Evolutionary conservation across 208 protist genomes (phyloP).

Genomic region (Wallacemonas sp.): DNA sequence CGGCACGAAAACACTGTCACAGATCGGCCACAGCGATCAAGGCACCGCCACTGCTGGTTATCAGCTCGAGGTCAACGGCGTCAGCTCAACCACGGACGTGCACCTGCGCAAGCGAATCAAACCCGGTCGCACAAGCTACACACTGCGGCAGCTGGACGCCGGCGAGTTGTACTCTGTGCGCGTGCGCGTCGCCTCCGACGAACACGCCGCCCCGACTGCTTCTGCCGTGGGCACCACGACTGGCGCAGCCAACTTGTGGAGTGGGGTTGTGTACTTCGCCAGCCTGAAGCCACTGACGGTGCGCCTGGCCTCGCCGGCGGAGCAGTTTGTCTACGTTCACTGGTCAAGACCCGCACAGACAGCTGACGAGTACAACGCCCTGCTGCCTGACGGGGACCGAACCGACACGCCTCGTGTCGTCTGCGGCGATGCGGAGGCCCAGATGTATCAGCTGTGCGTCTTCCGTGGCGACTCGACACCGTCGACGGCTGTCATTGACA

Average conservation of each 20-base stretch:
- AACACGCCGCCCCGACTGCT: constrained; percentile 17
- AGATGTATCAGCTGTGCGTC: constrained; percentile 83
- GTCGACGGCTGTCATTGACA: constrained; percentile 77
- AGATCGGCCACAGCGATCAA: constrained; percentile 27
- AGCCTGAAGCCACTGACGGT: constrained; percentile 81
- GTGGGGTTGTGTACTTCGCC: constrained; percentile 63
- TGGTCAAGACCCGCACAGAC: constrained; percentile 75
- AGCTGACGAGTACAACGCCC: constrained; percentile 51
- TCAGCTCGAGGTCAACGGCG: constrained; percentile 79
- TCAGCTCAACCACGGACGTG: constrained; percentile 43
- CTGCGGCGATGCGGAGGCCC: constrained; percentile 54
- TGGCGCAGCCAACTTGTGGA: constrained; percentile 52
- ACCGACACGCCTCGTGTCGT: neutral
- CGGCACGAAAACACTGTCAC: constrained; percentile 46
- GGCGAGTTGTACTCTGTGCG: constrained; percentile 74
- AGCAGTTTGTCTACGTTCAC: constrained; percentile 80
- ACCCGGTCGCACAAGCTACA: constrained; percentile 58
- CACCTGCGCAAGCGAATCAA: constrained; percentile 81
- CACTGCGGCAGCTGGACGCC: constrained; percentile 69
- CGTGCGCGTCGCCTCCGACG: constrained; percentile 66
- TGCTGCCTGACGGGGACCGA: constrained; percentile 17
- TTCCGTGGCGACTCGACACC: constrained; percentile 72
- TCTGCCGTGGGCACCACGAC: neutral
- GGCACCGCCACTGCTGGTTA: constrained; percentile 43
- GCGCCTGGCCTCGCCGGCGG: constrained; percentile 34